Conservation (phyloP, 768 basidiomycete species). For the Mycena belliarum region DNA sequence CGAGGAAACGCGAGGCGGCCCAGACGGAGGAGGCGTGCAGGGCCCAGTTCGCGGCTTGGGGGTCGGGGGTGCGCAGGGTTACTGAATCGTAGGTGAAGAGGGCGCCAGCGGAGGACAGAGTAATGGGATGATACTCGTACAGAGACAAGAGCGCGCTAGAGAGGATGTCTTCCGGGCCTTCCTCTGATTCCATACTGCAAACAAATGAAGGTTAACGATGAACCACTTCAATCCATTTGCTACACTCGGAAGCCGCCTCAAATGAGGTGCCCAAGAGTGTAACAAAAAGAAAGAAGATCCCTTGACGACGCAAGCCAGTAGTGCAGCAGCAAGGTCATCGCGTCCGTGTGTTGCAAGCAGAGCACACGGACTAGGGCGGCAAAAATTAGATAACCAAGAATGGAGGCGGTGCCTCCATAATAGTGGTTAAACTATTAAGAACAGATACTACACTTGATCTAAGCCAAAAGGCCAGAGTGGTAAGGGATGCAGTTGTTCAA, state of each 20-base stretch:
- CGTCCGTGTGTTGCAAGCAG: constrained; percentile 28
- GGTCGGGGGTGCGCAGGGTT: constrained; percentile 61
- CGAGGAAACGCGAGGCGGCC: constrained; percentile 66
- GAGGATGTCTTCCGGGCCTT: constrained; percentile 73
- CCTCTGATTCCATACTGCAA: no score
- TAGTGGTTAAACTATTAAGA: constrained; percentile 71
- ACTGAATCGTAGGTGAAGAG: constrained; percentile 52
- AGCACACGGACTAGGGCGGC: constrained; percentile 12
- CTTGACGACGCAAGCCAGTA: background rate
- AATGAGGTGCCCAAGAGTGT: background rate
- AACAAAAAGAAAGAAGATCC: constrained; percentile 1
- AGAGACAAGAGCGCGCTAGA: constrained; percentile 61
- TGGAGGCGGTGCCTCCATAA: constrained; percentile 20
- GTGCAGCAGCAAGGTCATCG: constrained; percentile 24
- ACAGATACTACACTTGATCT: constrained; percentile 98
- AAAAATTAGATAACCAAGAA: constrained; percentile 1
- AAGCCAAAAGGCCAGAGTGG: constrained; percentile 96
- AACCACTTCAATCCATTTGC: constrained; percentile 1
- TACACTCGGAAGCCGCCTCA: background rate
- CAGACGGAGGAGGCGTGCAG: constrained; percentile 80
- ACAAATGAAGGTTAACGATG: no score
- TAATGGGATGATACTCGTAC: constrained; percentile 63
- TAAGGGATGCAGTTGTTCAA: constrained; percentile 41
- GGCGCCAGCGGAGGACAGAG: constrained; percentile 56
- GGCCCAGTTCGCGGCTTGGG: constrained; percentile 68